Evolutionary conservation across 78 protist genomes (phyloP).

Genomic region (Planoprotostelium fungivorum): DNA sequence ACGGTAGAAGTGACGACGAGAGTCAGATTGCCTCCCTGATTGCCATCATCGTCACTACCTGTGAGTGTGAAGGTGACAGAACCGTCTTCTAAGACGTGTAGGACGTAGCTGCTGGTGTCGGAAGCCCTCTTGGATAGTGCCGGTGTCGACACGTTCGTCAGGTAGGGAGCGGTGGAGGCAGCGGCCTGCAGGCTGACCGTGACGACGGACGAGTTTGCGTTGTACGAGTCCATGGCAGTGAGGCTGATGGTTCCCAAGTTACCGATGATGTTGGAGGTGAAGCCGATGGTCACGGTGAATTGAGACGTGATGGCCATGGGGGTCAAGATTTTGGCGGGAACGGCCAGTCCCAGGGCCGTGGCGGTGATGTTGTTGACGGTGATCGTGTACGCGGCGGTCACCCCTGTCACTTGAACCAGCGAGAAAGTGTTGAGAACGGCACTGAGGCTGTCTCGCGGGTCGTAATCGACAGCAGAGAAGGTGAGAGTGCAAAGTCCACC

Average conservation of each 20-base stretch:
- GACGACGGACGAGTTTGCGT: background rate
- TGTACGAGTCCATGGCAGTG: background rate
- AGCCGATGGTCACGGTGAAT: background rate
- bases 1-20: background rate
- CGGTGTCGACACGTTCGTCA: too few species aligned
- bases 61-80: background rate
- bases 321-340: background rate
- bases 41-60: background rate
- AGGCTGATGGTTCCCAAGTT: background rate
- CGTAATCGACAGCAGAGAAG: conserved; percentile 1
- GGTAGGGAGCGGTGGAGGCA: background rate
- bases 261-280: background rate
- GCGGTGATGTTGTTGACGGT: background rate
- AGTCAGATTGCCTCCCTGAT: background rate
- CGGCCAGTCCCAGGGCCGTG: background rate
- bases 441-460: background rate
- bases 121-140: too few species aligned
- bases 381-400: background rate
- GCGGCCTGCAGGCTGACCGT: background rate
- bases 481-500: background rate
- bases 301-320: background rate
- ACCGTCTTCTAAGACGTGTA: background rate
- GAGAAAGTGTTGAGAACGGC: background rate
- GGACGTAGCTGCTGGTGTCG: background rate
- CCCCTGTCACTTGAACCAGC: too few species aligned